Base-by-base conservation (phyloP, 345 rosid genomes). In the Aethionema arabicum region DNA sequence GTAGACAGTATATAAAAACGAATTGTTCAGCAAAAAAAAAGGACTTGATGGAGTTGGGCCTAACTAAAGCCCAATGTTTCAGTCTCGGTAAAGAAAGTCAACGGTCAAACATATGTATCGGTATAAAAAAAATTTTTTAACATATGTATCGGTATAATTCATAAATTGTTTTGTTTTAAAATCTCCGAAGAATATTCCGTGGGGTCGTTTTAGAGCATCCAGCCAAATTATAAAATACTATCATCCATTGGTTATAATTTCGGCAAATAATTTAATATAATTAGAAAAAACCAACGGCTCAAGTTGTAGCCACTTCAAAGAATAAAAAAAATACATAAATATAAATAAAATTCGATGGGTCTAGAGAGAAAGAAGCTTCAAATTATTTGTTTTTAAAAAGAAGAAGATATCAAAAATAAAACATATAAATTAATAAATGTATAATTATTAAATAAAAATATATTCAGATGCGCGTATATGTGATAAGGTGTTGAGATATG, bases 401-500 rank as follows among this genome's bases (percentile, higher is more conserved):
- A 43, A 57, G 11, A 57, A 40, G 52, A 40, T 30, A 57, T 0
- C 47, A 12, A 47, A 46, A 37, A 1, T 6, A 15, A 27, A 35
- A 4, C 7, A 7, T 31, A 7, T 12, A 2, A 7, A 2, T 11
- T 30, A 8, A 31, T 31, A 6, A 37, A 37, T 11, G 31, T 16
- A 48, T 57, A 13, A n/a, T 9, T 11, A 7, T 2, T 21, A 30
- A 36, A 37, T 6, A 7, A 15, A 46, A 68, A 53, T 3, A 69
- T 45, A 61, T 46, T 61, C 38, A 55, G 57, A 69, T 61, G 68
- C 56, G 50, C 73, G 68, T 69, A 69, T 69, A 69, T 21, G 51
- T 69, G 74, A 63, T 55, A 62, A 62, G 74, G 64, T 56, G 30
- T 31, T 67, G 47, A n/a, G 46, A 48, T 6, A 6, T 40, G 39